Conservation (phyloP, 1,284 basidiomycete species). For the Dichomitus squalens region DNA sequence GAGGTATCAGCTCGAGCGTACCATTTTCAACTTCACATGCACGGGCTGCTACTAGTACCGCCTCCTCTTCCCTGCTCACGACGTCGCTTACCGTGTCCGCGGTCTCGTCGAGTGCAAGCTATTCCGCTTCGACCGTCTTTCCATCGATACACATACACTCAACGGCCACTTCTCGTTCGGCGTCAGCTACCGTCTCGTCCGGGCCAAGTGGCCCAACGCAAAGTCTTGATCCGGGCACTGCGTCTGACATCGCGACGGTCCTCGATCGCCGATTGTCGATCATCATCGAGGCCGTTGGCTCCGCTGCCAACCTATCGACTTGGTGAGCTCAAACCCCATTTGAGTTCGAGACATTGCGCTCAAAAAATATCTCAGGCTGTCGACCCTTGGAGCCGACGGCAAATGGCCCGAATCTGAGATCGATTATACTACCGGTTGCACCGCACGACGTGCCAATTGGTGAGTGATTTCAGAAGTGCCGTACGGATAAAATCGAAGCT, state of each 20-base stretch:
- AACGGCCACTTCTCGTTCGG: no score
- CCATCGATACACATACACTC: no score
- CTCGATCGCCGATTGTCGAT: slow-evolving; percentile 26
- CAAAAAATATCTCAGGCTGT: slow-evolving; percentile 39
- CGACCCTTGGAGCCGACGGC: slow-evolving; percentile 47
- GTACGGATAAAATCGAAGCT: not conserved
- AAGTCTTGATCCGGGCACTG: slow-evolving; percentile 11
- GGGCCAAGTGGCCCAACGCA: slow-evolving; percentile 8
- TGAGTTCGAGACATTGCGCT: not conserved
- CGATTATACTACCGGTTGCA: slow-evolving; percentile 61
- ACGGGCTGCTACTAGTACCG: not conserved
- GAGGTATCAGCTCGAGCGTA: not conserved
- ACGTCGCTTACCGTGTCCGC: not conserved
- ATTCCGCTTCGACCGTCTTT: no score
- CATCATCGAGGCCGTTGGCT: slow-evolving; percentile 22
- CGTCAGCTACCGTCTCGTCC: not conserved
- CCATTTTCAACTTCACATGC: not conserved
- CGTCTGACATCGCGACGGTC: slow-evolving; percentile 24
- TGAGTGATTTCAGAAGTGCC: not conserved
- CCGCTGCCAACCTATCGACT: not conserved
- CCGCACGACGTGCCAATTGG: slow-evolving; percentile 65
- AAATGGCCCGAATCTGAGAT: slow-evolving; percentile 59
- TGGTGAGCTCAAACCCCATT: not conserved
- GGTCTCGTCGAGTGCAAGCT: not conserved
- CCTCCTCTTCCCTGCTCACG: not conserved